Base-by-base conservation (phyloP, 208 protist genomes). In the Lotmaria passim region DNA sequence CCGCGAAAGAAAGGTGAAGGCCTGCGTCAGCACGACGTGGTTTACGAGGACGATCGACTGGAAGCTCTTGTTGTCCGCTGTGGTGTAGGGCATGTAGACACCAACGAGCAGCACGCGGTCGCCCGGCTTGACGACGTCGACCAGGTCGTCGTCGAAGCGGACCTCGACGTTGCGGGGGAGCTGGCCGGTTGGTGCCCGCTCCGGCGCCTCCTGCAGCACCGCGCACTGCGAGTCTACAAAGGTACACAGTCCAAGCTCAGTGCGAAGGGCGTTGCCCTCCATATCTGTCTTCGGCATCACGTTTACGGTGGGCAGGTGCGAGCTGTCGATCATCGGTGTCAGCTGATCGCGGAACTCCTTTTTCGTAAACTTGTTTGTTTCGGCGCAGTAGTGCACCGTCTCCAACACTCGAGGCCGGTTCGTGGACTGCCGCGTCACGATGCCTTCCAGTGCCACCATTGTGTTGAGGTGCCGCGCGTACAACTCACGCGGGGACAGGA, bases 161-260 rank as follows among this genome's bases (percentile, higher is more conserved):
- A 99, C 81, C 58, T 99, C 98, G n/a, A 99, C 90, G 11, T 91
- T 98, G 44, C 98, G 90, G 11, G 98, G 98, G 39, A 99, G 89
- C 82, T 99, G 98, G 24, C 99, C 99, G 0, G 98, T 93, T 33
- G 99, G 98, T 7, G 98, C 96, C 6, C 88, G 73, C 85, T 99
- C 99, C 28, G 99, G 99, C 61, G 98, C 97, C 82, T 99, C 99
- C 80, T 99, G 98, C 43, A 99, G 80, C 19, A 94, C 86, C 23
- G 98, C 69, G 33, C 86, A 92, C 80, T 99, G 98, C 33, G 85
- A 93, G 79, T 99, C 99, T 43, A 93, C 87, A 82, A 99, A 99
- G 41, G 83, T 87, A 31, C 87, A 99, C 14, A 99, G 83, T 7
- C 99, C 99, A 75, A 97, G 98, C 75, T 99, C 99, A 0, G 98